Conservation (phyloP, 2,329 filamentous ascomycete species). For the Ilyonectria destructans region DNA sequence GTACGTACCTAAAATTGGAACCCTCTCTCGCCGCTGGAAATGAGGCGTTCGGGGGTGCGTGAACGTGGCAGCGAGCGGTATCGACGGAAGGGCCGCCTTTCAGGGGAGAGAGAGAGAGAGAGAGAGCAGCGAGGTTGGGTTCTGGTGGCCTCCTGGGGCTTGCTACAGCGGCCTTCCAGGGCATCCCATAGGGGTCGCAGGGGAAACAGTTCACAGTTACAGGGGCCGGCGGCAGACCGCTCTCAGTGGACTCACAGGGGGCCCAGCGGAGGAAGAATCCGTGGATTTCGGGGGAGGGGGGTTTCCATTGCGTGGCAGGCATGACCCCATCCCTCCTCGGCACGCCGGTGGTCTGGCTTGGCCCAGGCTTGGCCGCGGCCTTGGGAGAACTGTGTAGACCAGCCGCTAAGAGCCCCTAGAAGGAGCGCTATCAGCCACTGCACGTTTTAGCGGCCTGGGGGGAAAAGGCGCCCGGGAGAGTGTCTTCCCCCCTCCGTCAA, state of each 20-base stretch:
- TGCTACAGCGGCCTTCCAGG: constrained; percentile 22
- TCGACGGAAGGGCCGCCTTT: constrained; percentile 28
- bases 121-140: not conserved
- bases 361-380: constrained; percentile 29
- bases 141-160: not conserved
- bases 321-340: constrained; percentile 6
- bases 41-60: constrained; percentile 43
- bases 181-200: constrained; percentile 28
- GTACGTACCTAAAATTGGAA: constrained; percentile 45
- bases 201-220: not conserved
- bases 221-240: not conserved
- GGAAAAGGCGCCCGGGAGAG: not conserved
- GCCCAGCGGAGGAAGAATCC: not conserved
- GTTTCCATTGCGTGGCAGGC: constrained; percentile 24
- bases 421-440: constrained; percentile 13
- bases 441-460: not conserved
- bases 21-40: constrained; percentile 41
- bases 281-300: not conserved
- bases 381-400: constrained; percentile 10
- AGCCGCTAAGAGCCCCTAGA: not conserved
- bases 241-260: constrained; percentile 1
- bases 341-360: constrained; percentile 18
- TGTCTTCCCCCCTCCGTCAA: constrained; percentile 23
- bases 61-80: constrained; percentile 21
- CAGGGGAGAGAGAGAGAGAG: constrained; percentile 19